Percentiles rank a stretch among this genome's conserved stretches.
These are phyloP conservation scores for Bolboschoenus planiculmis DNA, from an alignment of 176 grass and related monocot genomes.

Conservation along the genomic window DNA sequence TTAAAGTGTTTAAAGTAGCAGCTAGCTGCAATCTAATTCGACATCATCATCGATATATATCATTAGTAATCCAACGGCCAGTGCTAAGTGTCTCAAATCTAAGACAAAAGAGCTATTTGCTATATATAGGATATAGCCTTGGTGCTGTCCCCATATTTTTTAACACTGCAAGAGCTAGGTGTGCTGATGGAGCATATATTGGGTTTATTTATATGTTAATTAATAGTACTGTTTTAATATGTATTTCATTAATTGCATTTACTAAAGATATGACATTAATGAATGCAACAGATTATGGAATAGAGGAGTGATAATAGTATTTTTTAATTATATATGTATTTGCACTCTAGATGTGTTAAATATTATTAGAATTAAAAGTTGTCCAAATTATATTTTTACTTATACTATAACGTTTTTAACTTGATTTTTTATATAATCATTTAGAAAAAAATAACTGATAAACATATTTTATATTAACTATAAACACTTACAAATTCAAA, in stretches of 20 bases:
- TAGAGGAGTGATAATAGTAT: too few relatives aligned
- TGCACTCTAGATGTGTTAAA: too few relatives aligned
- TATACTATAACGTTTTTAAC: too few relatives aligned
- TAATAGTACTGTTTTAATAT: not conserved
- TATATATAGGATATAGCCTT: too few relatives aligned
- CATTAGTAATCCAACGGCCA: not conserved
- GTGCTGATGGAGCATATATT: not conserved
- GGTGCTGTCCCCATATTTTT: not conserved
- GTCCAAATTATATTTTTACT: too few relatives aligned
- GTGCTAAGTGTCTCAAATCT: not conserved
- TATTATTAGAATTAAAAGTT: too few relatives aligned
- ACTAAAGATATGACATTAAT: not conserved
- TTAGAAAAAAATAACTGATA: too few relatives aligned
- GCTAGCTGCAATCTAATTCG: not conserved
- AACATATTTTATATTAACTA: too few relatives aligned
- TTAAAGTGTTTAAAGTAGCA: not conserved
- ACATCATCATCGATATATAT: conserved; percentile 11
- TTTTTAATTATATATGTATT: too few relatives aligned
- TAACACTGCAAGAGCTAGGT: not conserved
- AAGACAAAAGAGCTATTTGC: not conserved
- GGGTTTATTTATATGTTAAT: not conserved
- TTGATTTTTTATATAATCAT: too few relatives aligned
- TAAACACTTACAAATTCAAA: too few relatives aligned
- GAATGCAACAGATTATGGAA: not conserved
- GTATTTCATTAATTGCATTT: not conserved